A percentile compares a stretch with the other conserved stretches of the same genome.
Evolutionary conservation across 192 early-diverging fungal species (phyloP).

Genomic region (Geranomyces michiganensis): DNA sequence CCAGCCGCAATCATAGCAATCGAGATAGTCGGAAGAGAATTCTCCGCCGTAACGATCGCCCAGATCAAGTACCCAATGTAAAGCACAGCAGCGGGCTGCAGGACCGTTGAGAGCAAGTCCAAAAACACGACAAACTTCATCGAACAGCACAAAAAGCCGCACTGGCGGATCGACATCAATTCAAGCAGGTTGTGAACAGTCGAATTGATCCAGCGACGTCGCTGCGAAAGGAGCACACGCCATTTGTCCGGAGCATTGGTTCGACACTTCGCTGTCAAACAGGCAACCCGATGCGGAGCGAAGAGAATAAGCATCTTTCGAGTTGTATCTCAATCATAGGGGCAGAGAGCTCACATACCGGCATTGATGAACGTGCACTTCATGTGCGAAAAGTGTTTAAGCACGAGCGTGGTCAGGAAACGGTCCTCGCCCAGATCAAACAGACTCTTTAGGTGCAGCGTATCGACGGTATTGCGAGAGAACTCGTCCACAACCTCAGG

Average conservation of each 20-base stretch:
- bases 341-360: background rate
- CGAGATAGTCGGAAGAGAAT: slow-evolving; percentile 66
- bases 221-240: slow-evolving; percentile 82
- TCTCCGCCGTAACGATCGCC: slow-evolving; percentile 56
- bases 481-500: slow-evolving; percentile 78
- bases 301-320: background rate
- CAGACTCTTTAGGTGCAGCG: slow-evolving; percentile 91
- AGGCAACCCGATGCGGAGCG: slow-evolving; percentile 50
- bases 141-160: slow-evolving; percentile 90
- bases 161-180: slow-evolving; percentile 78
- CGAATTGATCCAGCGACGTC: slow-evolving; percentile 94
- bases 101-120: slow-evolving; percentile 90
- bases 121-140: slow-evolving; percentile 94
- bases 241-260: slow-evolving; percentile 87
- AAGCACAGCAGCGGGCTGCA: slow-evolving; percentile 73
- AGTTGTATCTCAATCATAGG: background rate
- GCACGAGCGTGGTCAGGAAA: slow-evolving; percentile 90
- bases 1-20: slow-evolving; percentile 78
- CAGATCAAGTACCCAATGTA: slow-evolving; percentile 70
- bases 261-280: slow-evolving; percentile 65
- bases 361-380: slow-evolving; percentile 79
- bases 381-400: slow-evolving; percentile 92
- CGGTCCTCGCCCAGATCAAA: slow-evolving; percentile 89
- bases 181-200: slow-evolving; percentile 90
- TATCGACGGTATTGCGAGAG: slow-evolving; percentile 82